Evolutionary conservation across 306 rosid genomes (phyloP), one percentile per base, ranked within the genome.

Genomic region (Canavalia ensiformis): DNA sequence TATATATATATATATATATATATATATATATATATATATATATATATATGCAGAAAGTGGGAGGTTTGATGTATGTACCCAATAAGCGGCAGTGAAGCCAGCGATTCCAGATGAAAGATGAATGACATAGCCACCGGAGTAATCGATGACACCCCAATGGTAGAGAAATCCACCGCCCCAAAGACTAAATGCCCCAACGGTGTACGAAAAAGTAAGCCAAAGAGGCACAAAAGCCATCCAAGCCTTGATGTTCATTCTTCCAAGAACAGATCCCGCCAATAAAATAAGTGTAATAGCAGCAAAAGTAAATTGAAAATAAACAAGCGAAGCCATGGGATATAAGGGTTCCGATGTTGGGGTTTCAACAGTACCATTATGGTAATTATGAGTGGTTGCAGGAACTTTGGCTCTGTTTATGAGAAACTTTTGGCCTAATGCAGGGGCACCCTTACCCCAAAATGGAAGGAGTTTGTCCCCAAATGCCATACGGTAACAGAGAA

Each of bases 141-240:
- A 84, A 77, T 87, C 90, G 18, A 84, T 87, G 35, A 77, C 86
- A 11, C 90, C 90, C 90, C 90, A 87, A 10, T 87, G 88, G 68
- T 83, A 83, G 46, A 86, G 85, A 79, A 86, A 86, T 2, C 90
- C 90, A 6, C 88, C 90, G 34, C 88, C 90, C 88, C 90, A 84
- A 4, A 82, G 64, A 41, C 90, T 87, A 39, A 50, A 87, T 0
- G 88, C 88, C 6, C 86, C 86, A 0, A 87, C 87, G 1, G 82
- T 81, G 50, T 83, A 84, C 2, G 90, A 86, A 64, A 86, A 86
- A 30, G 79, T 66, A 8, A 83, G 84, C 90, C 86, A 81, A 1
- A 87, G 84, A 3, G 85, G 86, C 6, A 81, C 87, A 55, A 84
- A 83, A 12, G 74, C 87, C 90, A 81, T 87, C 87, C 90, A 84